phyloP scores from a whole-genome alignment of 345 rosid genomes.

The Eucalyptus regnans region DNA sequence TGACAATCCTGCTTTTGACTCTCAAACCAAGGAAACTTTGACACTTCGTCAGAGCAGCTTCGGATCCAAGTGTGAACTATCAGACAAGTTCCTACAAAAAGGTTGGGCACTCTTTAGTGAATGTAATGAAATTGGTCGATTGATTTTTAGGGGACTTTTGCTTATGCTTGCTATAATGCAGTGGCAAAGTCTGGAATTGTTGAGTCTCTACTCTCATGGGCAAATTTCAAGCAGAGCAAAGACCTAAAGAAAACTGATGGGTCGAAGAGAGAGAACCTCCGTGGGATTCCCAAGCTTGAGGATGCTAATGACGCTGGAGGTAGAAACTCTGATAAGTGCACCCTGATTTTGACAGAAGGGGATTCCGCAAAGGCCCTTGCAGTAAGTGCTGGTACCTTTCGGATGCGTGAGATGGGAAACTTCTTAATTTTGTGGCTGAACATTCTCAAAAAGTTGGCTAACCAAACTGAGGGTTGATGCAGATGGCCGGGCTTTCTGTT shows the following conservation, averaged over 20 bases:
- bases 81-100: slow-evolving; percentile 76
- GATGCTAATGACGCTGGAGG: slow-evolving; percentile 98
- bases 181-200: slow-evolving; percentile 79
- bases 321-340: slow-evolving; percentile 58
- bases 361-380: slow-evolving; percentile 97
- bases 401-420: background rate
- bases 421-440: background rate
- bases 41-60: slow-evolving; percentile 95
- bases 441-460: background rate
- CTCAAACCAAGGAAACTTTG: slow-evolving; percentile 96
- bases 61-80: slow-evolving; percentile 82
- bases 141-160: background rate
- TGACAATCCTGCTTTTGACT: slow-evolving; percentile 98
- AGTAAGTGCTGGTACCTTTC: slow-evolving; percentile 26
- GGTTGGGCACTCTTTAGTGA: slow-evolving; percentile 13
- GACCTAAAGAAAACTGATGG: slow-evolving; percentile 94
- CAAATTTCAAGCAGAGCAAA: slow-evolving; percentile 69
- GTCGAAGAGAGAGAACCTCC: slow-evolving; percentile 45
- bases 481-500: slow-evolving; percentile 73
- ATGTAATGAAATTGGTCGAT: background rate
- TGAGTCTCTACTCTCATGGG: slow-evolving; percentile 82
- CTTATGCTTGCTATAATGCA: slow-evolving; percentile 6
- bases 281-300: slow-evolving; percentile 66
- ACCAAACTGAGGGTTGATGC: slow-evolving; percentile 1
- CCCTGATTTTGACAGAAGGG: slow-evolving; percentile 96